Evolutionary conservation across 1,284 basidiomycete genomes (phyloP), one percentile per base, ranked within the genome.

Genomic region (Rhizoctonia solani): DNA sequence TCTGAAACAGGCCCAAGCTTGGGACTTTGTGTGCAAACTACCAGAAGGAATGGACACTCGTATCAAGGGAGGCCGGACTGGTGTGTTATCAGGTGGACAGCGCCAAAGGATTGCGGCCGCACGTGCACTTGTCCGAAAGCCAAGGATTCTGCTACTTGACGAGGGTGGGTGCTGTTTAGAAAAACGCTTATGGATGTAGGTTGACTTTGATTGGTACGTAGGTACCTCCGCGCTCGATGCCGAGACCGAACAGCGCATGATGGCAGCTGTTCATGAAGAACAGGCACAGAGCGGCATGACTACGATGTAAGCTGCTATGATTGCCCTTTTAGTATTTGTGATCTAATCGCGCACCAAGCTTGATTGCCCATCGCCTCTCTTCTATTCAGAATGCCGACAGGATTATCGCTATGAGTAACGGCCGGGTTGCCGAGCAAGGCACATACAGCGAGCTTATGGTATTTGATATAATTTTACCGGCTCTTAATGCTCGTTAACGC

Each of bases 331-430:
- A 50, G 4, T n/a, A n/a, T n/a, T n/a, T n/a, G n/a, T 21, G 23
- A 30, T 11, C 30, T 21, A 29, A 52, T 27, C 30, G 29, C 42
- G 4, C 4, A 5, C 25, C 4, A 16, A 63, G 66, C 3, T 25
- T 68, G 11, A 82, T 84, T 69, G 82, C 82, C 0, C 83, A 84
- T 72, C 75, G 83, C 8, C 74, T 84, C 6, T 58, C 53, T 13
- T 56, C 81, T 0, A 83, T 84, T 66, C 79, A 83, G 68, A 76
- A 79, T 63, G 81, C 81, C 23, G 81, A 84, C 72, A 76, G 78
- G 68, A 85, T 85, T 69, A 79, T 77, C 71, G 79, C 76, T 66
- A 78, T 83, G 69, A 74, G 76, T 0, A 78, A 81, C 13, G 81
- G 81, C 0, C 73, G 73, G n/a, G 78, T 82, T 8, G 75, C 76